A percentile compares a stretch with the other conserved stretches of the same genome.
These are phyloP conservation scores for Vigna reflexopilosa DNA, from an alignment of 306 rosid species.

Conservation along the genomic window DNA sequence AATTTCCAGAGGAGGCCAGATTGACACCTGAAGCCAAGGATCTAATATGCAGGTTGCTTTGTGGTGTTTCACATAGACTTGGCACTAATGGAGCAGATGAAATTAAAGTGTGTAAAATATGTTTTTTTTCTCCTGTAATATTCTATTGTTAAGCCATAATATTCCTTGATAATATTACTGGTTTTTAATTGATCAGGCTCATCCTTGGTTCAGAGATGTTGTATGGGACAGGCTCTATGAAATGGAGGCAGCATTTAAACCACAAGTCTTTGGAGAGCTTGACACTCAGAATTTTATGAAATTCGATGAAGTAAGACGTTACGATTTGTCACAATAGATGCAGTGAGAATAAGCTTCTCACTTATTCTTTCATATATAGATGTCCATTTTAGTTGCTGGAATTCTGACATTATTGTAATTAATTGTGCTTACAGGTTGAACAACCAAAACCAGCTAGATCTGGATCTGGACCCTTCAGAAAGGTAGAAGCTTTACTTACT, in stretches of 20 bases:
- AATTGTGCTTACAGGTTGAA: slow-evolving; percentile 64
- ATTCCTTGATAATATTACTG: slow-evolving; percentile 17
- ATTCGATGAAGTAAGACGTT: slow-evolving; percentile 75
- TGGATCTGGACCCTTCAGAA: slow-evolving; percentile 83
- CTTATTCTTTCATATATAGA: slow-evolving; percentile 22
- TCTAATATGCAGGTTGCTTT: slow-evolving; percentile 82
- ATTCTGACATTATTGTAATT: slow-evolving; percentile 40
- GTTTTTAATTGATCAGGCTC: slow-evolving; percentile 59
- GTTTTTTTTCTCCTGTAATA: not conserved
- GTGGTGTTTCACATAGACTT: slow-evolving; percentile 79
- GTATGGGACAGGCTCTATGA: slow-evolving; percentile 81
- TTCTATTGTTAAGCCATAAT: not conserved
- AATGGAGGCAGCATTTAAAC: slow-evolving; percentile 92
- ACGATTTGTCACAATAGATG: not conserved
- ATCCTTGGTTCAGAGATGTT: slow-evolving; percentile 91
- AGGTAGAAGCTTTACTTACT: slow-evolving; percentile 58
- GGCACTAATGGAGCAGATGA: slow-evolving; percentile 73
- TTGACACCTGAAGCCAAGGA: slow-evolving; percentile 86
- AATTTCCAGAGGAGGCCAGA: slow-evolving; percentile 86
- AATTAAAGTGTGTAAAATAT: slow-evolving; percentile 67
- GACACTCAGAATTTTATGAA: slow-evolving; percentile 98
- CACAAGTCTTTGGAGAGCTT: slow-evolving; percentile 83
- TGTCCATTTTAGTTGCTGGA: slow-evolving; percentile 8
- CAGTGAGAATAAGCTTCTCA: not conserved
- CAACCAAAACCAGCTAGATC: slow-evolving; percentile 63